Conservation (phyloP, 257 asterid genomes). For the Solanum arcanum region DNA sequence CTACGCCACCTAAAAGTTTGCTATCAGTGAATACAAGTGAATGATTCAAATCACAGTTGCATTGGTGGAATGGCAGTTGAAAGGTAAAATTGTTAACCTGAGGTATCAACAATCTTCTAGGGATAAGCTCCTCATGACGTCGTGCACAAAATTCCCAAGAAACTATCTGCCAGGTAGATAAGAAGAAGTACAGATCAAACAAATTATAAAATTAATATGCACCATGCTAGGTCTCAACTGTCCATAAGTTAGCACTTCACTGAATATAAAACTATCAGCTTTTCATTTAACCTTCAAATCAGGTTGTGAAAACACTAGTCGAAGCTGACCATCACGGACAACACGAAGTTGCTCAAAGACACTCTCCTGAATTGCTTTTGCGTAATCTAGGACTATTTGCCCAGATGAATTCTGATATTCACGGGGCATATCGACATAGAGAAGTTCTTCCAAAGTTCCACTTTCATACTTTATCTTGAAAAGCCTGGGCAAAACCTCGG, state of each 20-base stretch:
- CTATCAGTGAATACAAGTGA: background rate
- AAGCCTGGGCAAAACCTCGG: constrained; percentile 83
- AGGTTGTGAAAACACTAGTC: constrained; percentile 65
- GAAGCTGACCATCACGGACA: constrained; percentile 97
- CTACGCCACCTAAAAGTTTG: background rate
- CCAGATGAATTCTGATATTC: constrained; percentile 93
- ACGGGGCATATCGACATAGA: constrained; percentile 91
- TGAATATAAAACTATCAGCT: background rate
- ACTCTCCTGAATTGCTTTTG: constrained; percentile 94
- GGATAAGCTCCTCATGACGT: constrained; percentile 93
- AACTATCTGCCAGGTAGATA: constrained; percentile 48
- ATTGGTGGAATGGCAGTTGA: background rate
- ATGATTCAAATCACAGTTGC: background rate
- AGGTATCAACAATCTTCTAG: constrained; percentile 81
- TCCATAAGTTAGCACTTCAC: background rate
- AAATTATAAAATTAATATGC: background rate
- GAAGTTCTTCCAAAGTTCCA: constrained; percentile 87
- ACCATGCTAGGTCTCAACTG: background rate
- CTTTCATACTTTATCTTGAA: constrained; percentile 85
- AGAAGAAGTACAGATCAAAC: background rate
- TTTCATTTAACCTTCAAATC: constrained; percentile 65
- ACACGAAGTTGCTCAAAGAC: constrained; percentile 95
- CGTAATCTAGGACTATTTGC: constrained; percentile 84
- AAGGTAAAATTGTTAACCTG: constrained; percentile 40
- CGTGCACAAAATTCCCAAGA: constrained; percentile 99